A percentile compares a stretch with the other conserved stretches of the same genome.
Evolutionary conservation across 2,329 filamentous ascomycete genomes (phyloP).

Genomic region (Akanthomyces dipterigenus): DNA sequence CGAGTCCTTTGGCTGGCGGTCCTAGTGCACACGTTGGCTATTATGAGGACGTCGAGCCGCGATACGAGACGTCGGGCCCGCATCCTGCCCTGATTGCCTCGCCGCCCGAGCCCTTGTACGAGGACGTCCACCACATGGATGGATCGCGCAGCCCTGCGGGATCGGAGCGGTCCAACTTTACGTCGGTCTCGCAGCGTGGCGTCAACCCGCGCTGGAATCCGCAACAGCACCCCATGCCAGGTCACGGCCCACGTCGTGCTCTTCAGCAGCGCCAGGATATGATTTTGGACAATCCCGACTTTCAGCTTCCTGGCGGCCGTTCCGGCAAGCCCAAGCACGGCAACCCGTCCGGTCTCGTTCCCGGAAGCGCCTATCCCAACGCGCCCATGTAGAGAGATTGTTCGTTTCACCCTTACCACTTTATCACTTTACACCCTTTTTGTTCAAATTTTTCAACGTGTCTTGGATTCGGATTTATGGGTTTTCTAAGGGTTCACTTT

Average conservation of each 20-base stretch:
- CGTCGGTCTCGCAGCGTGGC: conserved; percentile 80
- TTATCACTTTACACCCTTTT: conserved; percentile 1
- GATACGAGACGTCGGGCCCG: conserved; percentile 49
- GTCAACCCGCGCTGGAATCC: conserved; percentile 84
- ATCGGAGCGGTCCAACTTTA: conserved; percentile 80
- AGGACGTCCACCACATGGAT: conserved; percentile 51
- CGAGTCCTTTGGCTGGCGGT: conserved; percentile 28
- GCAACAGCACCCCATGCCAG: conserved; percentile 35
- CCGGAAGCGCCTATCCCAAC: conserved; percentile 46
- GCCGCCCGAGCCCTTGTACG: conserved; percentile 43
- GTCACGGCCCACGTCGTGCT: conserved; percentile 33
- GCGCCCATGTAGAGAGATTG: conserved; percentile 21
- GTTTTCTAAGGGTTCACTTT: background rate
- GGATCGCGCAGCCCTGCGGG: conserved; percentile 64
- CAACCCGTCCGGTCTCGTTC: conserved; percentile 38
- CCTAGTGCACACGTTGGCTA: conserved; percentile 46
- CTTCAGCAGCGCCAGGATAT: conserved; percentile 62
- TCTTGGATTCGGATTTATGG: background rate
- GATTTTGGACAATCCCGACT: conserved; percentile 80
- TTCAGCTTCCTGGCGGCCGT: conserved; percentile 56
- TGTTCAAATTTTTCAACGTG: background rate
- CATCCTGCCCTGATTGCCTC: conserved; percentile 18
- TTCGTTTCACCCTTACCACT: no score
- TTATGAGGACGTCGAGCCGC: conserved; percentile 90
- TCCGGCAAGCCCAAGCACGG: conserved; percentile 19